Conservation (phyloP, 2,329 filamentous ascomycete species). For the Botrytis paeoniae region DNA sequence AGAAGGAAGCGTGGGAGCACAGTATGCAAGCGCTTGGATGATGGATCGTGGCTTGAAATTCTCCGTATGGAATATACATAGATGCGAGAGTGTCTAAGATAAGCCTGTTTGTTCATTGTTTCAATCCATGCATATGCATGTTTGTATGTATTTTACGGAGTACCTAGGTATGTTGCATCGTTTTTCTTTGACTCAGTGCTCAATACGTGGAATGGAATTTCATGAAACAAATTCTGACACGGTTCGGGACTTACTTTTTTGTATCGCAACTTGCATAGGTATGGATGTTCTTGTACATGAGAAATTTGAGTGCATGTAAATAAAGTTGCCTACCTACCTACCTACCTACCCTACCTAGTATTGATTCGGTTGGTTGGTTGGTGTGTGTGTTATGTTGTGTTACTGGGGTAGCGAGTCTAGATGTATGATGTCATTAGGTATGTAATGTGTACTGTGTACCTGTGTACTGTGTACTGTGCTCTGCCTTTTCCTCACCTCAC, state of each 20-base stretch:
- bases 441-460: too few species aligned
- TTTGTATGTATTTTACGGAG: not conserved
- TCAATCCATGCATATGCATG: not conserved
- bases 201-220: not conserved
- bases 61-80: not conserved
- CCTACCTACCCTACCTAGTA: too few species aligned
- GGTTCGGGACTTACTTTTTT: not conserved
- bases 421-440: not conserved
- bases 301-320: not conserved
- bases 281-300: not conserved
- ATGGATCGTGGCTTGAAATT: not conserved
- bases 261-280: not conserved
- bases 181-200: not conserved
- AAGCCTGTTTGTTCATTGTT: not conserved
- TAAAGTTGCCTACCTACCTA: too few species aligned
- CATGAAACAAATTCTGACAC: not conserved
- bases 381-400: not conserved
- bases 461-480: not conserved
- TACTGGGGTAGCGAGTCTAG: not conserved
- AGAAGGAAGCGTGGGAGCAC: not conserved
- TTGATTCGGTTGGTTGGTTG: not conserved
- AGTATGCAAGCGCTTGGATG: not conserved
- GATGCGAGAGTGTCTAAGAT: not conserved
- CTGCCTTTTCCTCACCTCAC: not conserved
- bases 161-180: not conserved